Percentiles rank a stretch among this genome's conserved stretches.
phyloP scores from a whole-genome alignment of 2,329 filamentous ascomycete species.

The Fusarium haematococcum region DNA sequence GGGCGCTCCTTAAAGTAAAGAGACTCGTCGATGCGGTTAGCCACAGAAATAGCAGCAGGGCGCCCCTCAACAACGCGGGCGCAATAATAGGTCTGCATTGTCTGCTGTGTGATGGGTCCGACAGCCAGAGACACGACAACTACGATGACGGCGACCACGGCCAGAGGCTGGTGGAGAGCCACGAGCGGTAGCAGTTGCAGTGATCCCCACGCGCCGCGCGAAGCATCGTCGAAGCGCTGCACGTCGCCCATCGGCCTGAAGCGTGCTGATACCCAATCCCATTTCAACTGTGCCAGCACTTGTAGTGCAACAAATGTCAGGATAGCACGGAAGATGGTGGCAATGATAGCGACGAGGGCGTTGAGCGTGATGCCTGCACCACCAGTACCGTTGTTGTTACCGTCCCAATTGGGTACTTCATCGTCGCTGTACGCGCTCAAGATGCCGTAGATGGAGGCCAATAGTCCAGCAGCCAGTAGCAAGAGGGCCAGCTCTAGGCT shows the following conservation, averaged over 20 bases:
- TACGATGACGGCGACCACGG: not conserved
- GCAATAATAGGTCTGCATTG: constrained; percentile 17
- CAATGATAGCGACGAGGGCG: not conserved
- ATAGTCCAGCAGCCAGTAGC: not conserved
- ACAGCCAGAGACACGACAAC: constrained; percentile 11
- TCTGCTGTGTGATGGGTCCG: constrained; percentile 14
- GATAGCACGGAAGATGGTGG: not conserved
- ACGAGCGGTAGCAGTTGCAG: not conserved
- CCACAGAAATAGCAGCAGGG: not conserved
- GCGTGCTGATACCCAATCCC: not conserved
- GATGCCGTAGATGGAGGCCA: not conserved
- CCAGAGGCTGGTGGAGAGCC: not conserved
- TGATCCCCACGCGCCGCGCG: not conserved
- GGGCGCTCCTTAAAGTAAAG: not conserved
- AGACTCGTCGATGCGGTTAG: not conserved
- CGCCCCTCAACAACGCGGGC: not conserved
- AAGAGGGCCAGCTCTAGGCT: not conserved
- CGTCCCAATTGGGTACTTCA: not conserved
- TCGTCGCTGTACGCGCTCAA: not conserved
- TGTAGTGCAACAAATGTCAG: not conserved
- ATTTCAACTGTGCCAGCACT: not conserved
- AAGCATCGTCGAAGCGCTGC: not conserved
- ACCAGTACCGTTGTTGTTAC: not conserved
- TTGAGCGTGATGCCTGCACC: not conserved
- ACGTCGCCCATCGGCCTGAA: not conserved